Evolutionary conservation across 1,284 basidiomycete genomes (phyloP), one percentile per base, ranked within the genome.

Genomic region (Fomitopsis betulina): DNA sequence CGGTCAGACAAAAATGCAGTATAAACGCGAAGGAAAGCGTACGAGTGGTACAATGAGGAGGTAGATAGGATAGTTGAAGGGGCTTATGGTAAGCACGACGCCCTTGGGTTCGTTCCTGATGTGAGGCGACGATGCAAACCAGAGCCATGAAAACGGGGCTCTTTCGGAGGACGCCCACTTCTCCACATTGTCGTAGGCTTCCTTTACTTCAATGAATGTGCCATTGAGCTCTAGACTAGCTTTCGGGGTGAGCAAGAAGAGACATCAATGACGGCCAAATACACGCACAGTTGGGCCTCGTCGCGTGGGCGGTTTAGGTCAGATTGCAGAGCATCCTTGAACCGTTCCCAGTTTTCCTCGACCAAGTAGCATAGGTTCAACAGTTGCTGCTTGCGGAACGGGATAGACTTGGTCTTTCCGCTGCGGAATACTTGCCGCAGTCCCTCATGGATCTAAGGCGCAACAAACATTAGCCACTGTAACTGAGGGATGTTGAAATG

Each of bases 51-150:
- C 72, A 2, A 87, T 47, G 0, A 77, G 67, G 47, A 86, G 67
- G 75, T 76, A 87, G 5, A 87, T 42, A 0, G 77, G 78, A 42
- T 72, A 73, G 60, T 89, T 89, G 76, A 87, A 88, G 0, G 85
- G 85, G 39, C 75, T 75, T 55, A 87, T 83, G 60, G 90, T 83
- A 54, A 93, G 74, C 0, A 84, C 79, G 15, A 86, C 81, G 0
- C 91, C 91, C 70, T 93, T 93, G 45, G 91, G 79, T 67, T 91
- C 87, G 67, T 92, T 92, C 61, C 82, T 78, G 21, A 90, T 78
- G 25, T 79, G 76, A 0, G 88, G 89, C 6, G 78, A 77, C 82
- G 88, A 80, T 0, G 79, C 70, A 3, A 74, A 72, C 63, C 74
- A 85, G 59, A 79, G 83, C 49, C 86, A 17, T 21, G 77, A 81